Evolutionary conservation across 116 monocot species (phyloP), one percentile per base, ranked within the genome.

Genomic region (Posidonia oceanica): DNA sequence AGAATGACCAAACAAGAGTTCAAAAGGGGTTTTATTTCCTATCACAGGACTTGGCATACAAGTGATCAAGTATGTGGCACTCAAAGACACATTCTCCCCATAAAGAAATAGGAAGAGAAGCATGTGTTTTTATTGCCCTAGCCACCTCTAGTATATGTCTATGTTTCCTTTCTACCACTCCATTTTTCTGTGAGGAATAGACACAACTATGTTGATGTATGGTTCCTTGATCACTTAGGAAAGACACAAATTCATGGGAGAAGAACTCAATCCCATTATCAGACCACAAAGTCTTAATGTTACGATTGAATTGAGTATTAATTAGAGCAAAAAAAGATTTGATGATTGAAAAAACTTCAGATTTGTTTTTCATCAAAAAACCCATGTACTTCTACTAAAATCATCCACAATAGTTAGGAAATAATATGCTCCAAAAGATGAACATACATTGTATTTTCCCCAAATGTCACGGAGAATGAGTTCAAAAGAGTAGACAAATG

Each of bases 81-180:
- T 56, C 0, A n/a, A 56, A 3, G 0, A 56, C 14, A 15, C 55
- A 16, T 5, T 56, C 55, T 0, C 55, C 55, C 55, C 55, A 56
- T 14, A 56, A 0, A 0, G 0, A 0, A 0, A 6, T 0, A 1
- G 17, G 55, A 0, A 6, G 17, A 15, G 14, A 0, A 16, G 55
- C 12, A 14, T 56, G 55, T 4, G n/a, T 16, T n/a, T 16, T 56
- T 0, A 56, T 14, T 0, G 55, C 55, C 0, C 55, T 56, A n/a
- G 55, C 17, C 3, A 56, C 55, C 4, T 56, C n/a, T 56, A 16
- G n/a, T n/a, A n/a, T n/a, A n/a, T n/a, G n/a, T n/a, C n/a, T n/a
- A n/a, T n/a, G n/a, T n/a, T n/a, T n/a, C 0, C 55, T 3, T 0
- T 56, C 55, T 14, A 56, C 17, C 4, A 56, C 55, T 0, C 55